Evolutionary conservation across 2,329 filamentous ascomycete genomes (phyloP).

Genomic region (Nothomitra cinnamomea): DNA sequence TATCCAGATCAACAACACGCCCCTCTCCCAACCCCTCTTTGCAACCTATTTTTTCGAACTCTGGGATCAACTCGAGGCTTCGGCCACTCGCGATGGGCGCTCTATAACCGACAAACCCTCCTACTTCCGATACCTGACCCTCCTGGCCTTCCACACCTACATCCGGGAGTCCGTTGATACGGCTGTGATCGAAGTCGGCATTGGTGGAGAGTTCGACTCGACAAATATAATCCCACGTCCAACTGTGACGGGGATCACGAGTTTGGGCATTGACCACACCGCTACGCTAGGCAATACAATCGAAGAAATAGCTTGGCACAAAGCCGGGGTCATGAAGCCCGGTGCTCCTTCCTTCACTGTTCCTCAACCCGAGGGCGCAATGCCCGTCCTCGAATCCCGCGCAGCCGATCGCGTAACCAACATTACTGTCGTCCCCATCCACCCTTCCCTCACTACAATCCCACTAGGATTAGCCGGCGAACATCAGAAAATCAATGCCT

Average conservation of each 20-base stretch:
- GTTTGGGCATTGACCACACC: constrained; percentile 72
- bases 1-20: constrained; percentile 60
- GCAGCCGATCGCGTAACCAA: constrained; percentile 32
- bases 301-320: constrained; percentile 80
- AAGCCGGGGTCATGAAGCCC: constrained; percentile 68
- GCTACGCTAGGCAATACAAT: constrained; percentile 64
- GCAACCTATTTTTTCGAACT: constrained; percentile 67
- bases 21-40: constrained; percentile 52
- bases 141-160: constrained; percentile 78
- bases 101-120: constrained; percentile 53
- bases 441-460: constrained; percentile 31
- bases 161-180: constrained; percentile 55
- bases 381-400: constrained; percentile 37
- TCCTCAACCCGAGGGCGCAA: constrained; percentile 35
- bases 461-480: constrained; percentile 42
- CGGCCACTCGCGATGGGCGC: constrained; percentile 34
- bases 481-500: constrained; percentile 47
- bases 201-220: constrained; percentile 83
- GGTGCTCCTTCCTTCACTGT: constrained; percentile 46
- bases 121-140: constrained; percentile 81
- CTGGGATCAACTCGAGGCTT: constrained; percentile 51
- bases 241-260: constrained; percentile 56
- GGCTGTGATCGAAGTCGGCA: constrained; percentile 81
- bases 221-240: constrained; percentile 70
- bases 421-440: constrained; percentile 30